Conservation (phyloP, 768 basidiomycete genomes). For the Suillus subaureus region DNA sequence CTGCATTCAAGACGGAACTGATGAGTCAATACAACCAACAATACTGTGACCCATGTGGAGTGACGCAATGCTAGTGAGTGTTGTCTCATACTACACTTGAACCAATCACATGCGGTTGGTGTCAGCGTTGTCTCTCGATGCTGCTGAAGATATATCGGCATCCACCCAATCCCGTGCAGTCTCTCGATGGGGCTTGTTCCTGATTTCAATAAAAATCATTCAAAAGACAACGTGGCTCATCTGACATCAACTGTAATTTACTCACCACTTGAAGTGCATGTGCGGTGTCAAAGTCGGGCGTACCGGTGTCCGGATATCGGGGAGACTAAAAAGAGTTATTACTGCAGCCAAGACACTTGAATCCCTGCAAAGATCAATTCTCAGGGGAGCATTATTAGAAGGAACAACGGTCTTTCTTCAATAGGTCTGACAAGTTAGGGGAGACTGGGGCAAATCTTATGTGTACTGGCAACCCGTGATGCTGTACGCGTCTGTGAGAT, state of each 20-base stretch:
- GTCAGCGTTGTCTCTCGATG: not conserved
- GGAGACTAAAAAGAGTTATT: not conserved
- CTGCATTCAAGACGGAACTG: not conserved
- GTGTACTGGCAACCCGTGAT: too few relatives aligned
- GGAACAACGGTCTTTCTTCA: too few relatives aligned
- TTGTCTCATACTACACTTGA: not conserved
- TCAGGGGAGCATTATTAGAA: too few relatives aligned
- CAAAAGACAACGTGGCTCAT: not conserved
- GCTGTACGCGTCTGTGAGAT: too few relatives aligned
- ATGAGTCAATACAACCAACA: not conserved
- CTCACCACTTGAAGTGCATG: not conserved
- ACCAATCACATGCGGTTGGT: not conserved
- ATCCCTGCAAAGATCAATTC: too few relatives aligned
- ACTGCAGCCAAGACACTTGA: not conserved
- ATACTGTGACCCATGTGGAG: not conserved
- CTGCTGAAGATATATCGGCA: not conserved
- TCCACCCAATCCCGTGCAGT: not conserved
- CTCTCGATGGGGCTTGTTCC: not conserved
- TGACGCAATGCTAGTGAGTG: not conserved
- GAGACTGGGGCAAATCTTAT: too few relatives aligned
- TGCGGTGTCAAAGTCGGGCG: not conserved
- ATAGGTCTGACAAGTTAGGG: too few relatives aligned
- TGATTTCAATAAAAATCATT: too few relatives aligned
- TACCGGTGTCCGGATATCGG: too few relatives aligned
- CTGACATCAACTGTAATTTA: conserved; percentile 19